A percentile compares a stretch with the other conserved stretches of the same genome.
Conservation (phyloP, 495 filamentous ascomycete genomes). For the Daldinia vernicosa region DNA sequence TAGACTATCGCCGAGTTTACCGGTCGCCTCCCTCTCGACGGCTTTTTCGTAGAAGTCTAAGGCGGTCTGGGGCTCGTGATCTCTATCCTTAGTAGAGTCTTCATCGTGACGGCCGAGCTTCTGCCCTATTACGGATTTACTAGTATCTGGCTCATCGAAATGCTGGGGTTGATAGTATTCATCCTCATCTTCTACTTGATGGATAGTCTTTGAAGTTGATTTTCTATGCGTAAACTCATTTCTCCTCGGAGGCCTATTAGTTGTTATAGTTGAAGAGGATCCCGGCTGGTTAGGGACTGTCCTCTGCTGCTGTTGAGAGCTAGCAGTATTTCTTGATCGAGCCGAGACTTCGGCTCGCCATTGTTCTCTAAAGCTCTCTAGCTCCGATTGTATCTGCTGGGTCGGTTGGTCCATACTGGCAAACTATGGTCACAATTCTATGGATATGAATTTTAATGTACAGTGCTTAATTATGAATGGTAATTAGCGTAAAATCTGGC, state of each 20-base stretch:
- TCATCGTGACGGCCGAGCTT: slow-evolving; percentile 28
- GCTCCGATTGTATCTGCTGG: slow-evolving; percentile 66
- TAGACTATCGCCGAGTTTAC: slow-evolving; percentile 88
- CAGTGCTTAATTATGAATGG: neutral
- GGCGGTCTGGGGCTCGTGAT: slow-evolving; percentile 74
- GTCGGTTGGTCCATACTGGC: slow-evolving; percentile 37
- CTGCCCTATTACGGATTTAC: slow-evolving; percentile 24
- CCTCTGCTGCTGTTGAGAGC: slow-evolving; percentile 20
- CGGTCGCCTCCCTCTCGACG: slow-evolving; percentile 84
- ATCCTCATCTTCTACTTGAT: slow-evolving; percentile 50
- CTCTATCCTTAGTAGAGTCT: slow-evolving; percentile 12
- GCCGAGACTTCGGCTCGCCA: slow-evolving; percentile 80
- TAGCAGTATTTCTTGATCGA: slow-evolving; percentile 53
- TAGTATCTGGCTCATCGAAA: slow-evolving; percentile 49
- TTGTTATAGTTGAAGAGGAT: slow-evolving; percentile 30
- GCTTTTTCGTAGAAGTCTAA: slow-evolving; percentile 94
- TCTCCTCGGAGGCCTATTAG: slow-evolving; percentile 40
- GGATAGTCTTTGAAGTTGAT: slow-evolving; percentile 16
- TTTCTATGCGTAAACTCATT: slow-evolving; percentile 39
- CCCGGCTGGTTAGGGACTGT: slow-evolving; percentile 19
- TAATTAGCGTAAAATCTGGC: neutral
- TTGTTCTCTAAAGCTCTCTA: slow-evolving; percentile 81
- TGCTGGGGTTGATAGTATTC: slow-evolving; percentile 50
- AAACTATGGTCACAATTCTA: slow-evolving; percentile 13
- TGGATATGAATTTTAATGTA: slow-evolving; percentile 2